Conservation (phyloP, 23 red algal species). For the Gracilariopsis chorda region DNA sequence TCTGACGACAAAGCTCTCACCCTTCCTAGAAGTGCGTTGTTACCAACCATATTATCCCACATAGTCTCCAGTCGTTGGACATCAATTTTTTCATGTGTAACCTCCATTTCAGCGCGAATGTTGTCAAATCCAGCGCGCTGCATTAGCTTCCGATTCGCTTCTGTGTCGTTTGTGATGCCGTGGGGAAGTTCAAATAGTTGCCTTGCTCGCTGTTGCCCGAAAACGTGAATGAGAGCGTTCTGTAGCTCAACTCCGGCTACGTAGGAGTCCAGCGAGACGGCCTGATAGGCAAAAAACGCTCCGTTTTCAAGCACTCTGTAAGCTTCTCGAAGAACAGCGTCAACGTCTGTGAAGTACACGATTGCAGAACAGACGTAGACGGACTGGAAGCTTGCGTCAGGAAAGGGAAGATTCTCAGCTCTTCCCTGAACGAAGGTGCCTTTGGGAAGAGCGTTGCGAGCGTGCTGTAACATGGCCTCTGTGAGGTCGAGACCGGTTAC, state of each 20-base stretch:
- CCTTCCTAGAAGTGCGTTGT: neutral
- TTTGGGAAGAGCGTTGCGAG: neutral
- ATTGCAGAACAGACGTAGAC: slow-evolving; percentile 17
- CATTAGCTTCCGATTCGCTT: slow-evolving; percentile 21
- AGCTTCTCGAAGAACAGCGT: neutral
- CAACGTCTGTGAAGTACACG: slow-evolving; percentile 34
- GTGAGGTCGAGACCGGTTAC: slow-evolving; percentile 43
- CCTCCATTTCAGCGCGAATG: neutral
- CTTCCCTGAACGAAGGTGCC: slow-evolving; percentile 27
- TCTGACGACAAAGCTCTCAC: neutral
- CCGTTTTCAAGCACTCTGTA: neutral
- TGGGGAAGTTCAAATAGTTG: slow-evolving; percentile 2
- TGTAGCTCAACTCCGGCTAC: slow-evolving; percentile 3
- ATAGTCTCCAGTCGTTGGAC: neutral
- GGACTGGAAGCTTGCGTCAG: neutral
- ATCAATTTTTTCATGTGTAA: neutral
- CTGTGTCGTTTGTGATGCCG: neutral
- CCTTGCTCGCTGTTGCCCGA: neutral
- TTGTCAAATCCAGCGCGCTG: neutral
- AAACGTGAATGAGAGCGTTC: neutral
- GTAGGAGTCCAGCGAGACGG: slow-evolving; percentile 26
- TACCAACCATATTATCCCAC: slow-evolving; percentile 18
- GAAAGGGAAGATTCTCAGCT: slow-evolving; percentile 18
- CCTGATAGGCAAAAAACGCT: slow-evolving; percentile 26
- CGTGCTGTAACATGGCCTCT: slow-evolving; percentile 16